Conservation (phyloP, 495 filamentous ascomycete species). For the Tuber aestivum region DNA sequence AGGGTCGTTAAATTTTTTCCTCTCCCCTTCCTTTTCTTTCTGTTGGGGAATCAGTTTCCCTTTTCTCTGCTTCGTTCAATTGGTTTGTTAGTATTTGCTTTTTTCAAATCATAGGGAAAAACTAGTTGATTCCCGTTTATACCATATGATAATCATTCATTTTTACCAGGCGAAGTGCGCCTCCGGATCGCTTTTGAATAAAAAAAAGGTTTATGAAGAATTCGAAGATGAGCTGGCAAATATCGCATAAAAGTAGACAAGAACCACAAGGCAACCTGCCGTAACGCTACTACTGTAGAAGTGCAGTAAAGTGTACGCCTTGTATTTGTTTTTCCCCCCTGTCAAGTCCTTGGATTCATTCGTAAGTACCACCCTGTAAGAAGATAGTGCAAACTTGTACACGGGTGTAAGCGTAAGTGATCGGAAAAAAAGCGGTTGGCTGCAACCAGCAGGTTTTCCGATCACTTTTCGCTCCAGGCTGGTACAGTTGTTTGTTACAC, state of each 20-base stretch:
- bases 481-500: too few species aligned
- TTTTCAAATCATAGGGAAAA: neutral
- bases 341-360: too few species aligned
- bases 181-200: neutral
- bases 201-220: neutral
- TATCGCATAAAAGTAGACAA: neutral
- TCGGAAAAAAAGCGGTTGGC: too few species aligned
- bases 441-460: too few species aligned
- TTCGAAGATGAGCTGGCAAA: neutral
- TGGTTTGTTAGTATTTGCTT: neutral
- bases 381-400: too few species aligned
- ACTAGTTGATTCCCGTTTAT: neutral
- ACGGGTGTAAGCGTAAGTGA: too few species aligned
- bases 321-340: too few species aligned
- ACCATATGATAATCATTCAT: neutral
- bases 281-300: neutral
- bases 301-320: neutral
- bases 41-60: neutral
- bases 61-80: neutral
- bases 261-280: neutral
- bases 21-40: neutral
- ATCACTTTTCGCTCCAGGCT: too few species aligned
- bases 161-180: neutral
- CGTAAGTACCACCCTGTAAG: too few species aligned
- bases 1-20: slow-evolving; percentile 39